phyloP scores from a whole-genome alignment of 2,329 filamentous ascomycete species.

The Botrytis pseudocinerea region DNA sequence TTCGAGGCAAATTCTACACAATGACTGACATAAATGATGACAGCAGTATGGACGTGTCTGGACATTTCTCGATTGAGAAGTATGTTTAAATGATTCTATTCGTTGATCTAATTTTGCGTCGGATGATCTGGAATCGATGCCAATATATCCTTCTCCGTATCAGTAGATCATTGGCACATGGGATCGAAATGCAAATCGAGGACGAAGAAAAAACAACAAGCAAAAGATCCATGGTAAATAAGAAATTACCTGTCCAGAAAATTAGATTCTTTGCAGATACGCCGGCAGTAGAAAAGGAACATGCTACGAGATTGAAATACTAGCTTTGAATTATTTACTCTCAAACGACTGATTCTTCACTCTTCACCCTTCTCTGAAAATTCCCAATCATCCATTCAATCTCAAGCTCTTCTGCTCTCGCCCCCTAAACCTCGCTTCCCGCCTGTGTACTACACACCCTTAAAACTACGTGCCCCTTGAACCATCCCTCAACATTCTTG shows the following conservation, averaged over 20 bases:
- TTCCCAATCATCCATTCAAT: too few relatives aligned
- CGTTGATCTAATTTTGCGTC: not conserved
- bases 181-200: not conserved
- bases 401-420: too few relatives aligned
- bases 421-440: not conserved
- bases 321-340: not conserved
- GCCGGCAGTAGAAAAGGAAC: not conserved
- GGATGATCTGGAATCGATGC: not conserved
- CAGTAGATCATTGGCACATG: not conserved
- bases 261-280: not conserved
- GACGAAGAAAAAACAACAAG: not conserved
- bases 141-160: not conserved
- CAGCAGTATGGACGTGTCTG: not conserved
- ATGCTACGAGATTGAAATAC: not conserved
- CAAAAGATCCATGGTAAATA: not conserved
- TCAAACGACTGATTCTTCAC: not conserved
- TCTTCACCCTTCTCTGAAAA: not conserved
- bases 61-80: fast-evolving
- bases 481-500: too few relatives aligned
- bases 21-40: not conserved
- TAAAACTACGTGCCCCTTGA: too few relatives aligned
- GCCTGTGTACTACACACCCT: not conserved
- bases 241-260: not conserved
- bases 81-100: not conserved
- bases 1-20: not conserved